phyloP scores from a whole-genome alignment of 768 basidiomycete species.

The Sporobolomyces phaffii region DNA sequence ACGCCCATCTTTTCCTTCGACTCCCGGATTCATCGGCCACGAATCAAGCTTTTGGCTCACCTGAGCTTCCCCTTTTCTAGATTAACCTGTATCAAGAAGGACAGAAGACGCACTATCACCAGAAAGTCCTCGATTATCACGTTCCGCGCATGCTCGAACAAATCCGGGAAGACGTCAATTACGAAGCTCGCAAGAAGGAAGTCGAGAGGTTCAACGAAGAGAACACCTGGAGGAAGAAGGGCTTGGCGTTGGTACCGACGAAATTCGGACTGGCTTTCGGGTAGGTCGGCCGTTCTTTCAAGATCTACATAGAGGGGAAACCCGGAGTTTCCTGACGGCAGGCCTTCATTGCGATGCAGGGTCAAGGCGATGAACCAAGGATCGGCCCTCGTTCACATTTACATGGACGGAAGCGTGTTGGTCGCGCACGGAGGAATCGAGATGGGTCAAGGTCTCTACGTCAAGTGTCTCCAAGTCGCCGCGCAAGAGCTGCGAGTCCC shows the following conservation, averaged over 20 bases:
- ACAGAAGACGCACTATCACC: conserved; percentile 40
- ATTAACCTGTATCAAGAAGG: conserved; percentile 41
- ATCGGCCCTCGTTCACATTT: conserved; percentile 27
- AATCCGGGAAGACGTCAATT: conserved; percentile 26
- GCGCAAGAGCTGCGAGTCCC: conserved; percentile 40
- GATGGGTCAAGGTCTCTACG: conserved; percentile 38
- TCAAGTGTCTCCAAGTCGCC: conserved; percentile 40
- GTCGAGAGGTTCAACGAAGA: conserved; percentile 40
- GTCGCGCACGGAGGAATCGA: conserved; percentile 43
- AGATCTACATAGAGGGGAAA: no score
- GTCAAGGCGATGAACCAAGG: conserved; percentile 35
- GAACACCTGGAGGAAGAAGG: conserved; percentile 41
- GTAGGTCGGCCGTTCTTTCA: background rate
- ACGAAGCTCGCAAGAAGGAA: conserved; percentile 29
- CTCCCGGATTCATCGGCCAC: background rate
- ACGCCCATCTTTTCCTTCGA: background rate
- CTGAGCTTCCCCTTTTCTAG: background rate
- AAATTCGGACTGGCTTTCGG: conserved; percentile 41
- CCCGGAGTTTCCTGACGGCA: no score
- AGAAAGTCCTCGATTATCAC: conserved; percentile 40
- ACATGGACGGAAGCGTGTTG: conserved; percentile 39
- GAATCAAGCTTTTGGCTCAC: no score
- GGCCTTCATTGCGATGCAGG: no score
- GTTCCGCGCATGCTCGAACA: conserved; percentile 39
- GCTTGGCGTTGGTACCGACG: conserved; percentile 38